Conservation (phyloP, 148 eudicot species). For the Hydrangea macrophylla region DNA sequence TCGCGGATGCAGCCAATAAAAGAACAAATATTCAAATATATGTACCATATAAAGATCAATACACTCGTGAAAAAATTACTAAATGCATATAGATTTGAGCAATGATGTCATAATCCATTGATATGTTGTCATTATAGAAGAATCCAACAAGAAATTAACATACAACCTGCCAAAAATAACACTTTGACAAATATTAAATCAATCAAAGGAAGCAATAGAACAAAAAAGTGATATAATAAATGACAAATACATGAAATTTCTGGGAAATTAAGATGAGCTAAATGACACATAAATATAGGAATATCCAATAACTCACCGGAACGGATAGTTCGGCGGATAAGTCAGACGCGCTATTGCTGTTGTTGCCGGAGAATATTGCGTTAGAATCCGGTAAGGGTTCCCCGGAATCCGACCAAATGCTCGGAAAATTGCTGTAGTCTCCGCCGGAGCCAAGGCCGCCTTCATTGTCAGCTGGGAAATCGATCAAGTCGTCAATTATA, state of each 20-base stretch:
- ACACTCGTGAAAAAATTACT: neutral
- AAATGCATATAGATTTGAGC: no score
- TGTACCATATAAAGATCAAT: neutral
- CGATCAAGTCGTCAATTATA: constrained; percentile 60
- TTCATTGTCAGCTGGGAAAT: constrained; percentile 60
- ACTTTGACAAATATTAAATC: no score
- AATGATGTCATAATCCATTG: constrained; percentile 4
- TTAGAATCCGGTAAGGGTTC: constrained; percentile 25
- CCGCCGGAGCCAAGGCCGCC: constrained; percentile 19
- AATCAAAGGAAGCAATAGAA: no score
- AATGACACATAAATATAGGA: no score
- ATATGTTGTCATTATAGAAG: neutral
- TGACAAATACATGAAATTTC: neutral
- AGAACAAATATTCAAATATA: neutral
- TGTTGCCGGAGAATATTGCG: constrained; percentile 36
- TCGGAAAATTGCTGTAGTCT: constrained; percentile 30
- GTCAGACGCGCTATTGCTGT: constrained; percentile 40
- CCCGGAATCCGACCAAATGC: constrained; percentile 41
- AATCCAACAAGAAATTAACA: no score
- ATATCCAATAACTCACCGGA: constrained; percentile 51
- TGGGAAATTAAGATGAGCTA: neutral
- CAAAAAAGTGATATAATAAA: no score
- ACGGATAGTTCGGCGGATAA: constrained; percentile 71
- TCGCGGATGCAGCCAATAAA: neutral
- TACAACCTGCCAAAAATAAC: no score